These are phyloP conservation scores for Wickerhamiella dianesei DNA, from an alignment of 805 yeast genomes.

Conservation along the genomic window DNA sequence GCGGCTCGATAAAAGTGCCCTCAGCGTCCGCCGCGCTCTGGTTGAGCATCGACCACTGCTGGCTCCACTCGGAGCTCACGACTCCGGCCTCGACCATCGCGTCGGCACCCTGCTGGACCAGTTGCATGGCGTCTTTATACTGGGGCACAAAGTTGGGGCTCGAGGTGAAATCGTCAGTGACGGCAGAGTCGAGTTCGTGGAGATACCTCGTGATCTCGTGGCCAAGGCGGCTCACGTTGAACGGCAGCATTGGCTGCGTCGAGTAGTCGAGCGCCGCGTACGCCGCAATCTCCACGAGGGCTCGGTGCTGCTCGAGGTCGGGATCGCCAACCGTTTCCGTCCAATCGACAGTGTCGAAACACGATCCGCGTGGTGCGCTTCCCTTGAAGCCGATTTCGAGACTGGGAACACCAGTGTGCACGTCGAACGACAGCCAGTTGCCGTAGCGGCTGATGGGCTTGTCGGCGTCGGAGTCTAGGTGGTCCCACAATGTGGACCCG, in stretches of 20 bases:
- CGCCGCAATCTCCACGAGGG: constrained; percentile 43
- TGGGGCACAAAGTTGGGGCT: constrained; percentile 16
- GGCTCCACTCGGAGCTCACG: constrained; percentile 41
- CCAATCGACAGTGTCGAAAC: constrained; percentile 51
- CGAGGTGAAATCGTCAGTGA: constrained; percentile 14
- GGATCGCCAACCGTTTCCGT: constrained; percentile 42
- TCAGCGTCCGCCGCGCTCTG: constrained; percentile 31
- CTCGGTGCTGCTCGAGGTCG: constrained; percentile 40
- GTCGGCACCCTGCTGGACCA: constrained; percentile 23
- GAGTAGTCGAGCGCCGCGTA: constrained; percentile 43
- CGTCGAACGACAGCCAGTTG: constrained; percentile 56
- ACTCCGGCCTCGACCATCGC: constrained; percentile 33
- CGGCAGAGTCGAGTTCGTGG: constrained; percentile 35
- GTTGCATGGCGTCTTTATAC: constrained; percentile 16
- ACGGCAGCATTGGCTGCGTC: constrained; percentile 69
- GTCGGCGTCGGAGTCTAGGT: background rate
- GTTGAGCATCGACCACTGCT: constrained; percentile 39
- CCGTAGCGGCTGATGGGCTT: constrained; percentile 26
- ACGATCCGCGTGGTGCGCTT: constrained; percentile 38
- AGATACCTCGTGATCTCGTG: constrained; percentile 32
- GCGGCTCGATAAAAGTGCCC: constrained; percentile 39
- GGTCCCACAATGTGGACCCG: constrained; percentile 5
- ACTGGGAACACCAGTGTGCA: constrained; percentile 55
- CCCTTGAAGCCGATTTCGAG: constrained; percentile 43
- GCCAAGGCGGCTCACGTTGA: constrained; percentile 38